These are phyloP conservation scores for Macrocybe gigantea DNA, from an alignment of 768 basidiomycete genomes.

Conservation along the genomic window DNA sequence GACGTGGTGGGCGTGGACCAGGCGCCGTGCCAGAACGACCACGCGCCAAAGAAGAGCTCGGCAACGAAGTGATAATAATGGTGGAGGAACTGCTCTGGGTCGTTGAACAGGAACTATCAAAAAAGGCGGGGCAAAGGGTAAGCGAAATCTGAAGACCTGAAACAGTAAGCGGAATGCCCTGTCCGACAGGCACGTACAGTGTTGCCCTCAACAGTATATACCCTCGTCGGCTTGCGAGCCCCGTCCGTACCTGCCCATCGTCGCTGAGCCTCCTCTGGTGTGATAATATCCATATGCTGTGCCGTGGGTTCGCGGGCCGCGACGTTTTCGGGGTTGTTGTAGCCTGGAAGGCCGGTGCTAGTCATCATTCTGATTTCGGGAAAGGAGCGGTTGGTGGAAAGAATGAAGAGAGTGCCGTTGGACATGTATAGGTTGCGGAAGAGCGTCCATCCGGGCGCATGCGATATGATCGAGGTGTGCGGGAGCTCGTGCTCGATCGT, in stretches of 20 bases:
- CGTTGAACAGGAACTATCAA: slow-evolving; percentile 52
- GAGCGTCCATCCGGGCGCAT: slow-evolving; percentile 82
- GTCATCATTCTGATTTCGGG: slow-evolving; percentile 55
- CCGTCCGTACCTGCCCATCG: slow-evolving; percentile 49
- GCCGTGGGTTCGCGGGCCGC: slow-evolving; percentile 61
- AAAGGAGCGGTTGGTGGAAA: slow-evolving; percentile 34
- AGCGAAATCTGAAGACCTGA: no score
- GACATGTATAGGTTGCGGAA: slow-evolving; percentile 82
- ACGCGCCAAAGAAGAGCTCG: slow-evolving; percentile 71
- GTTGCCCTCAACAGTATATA: slow-evolving; percentile 67
- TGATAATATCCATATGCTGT: slow-evolving; percentile 56
- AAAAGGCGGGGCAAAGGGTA: no score
- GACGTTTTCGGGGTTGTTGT: slow-evolving; percentile 58
- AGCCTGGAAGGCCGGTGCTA: slow-evolving; percentile 56
- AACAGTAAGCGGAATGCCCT: no score
- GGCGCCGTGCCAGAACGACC: slow-evolving; percentile 68
- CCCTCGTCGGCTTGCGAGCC: slow-evolving; percentile 33
- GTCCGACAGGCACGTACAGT: slow-evolving; percentile 38
- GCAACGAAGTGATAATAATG: slow-evolving; percentile 90
- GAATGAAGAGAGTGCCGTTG: slow-evolving; percentile 73
- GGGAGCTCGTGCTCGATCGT: slow-evolving; percentile 28
- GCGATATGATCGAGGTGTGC: slow-evolving; percentile 50
- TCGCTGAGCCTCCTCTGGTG: slow-evolving; percentile 48
- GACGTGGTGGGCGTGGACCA: slow-evolving; percentile 19
- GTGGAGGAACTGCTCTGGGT: slow-evolving; percentile 69